phyloP scores from a whole-genome alignment of 345 rosid genomes.

The Hypericum androsaemum region DNA sequence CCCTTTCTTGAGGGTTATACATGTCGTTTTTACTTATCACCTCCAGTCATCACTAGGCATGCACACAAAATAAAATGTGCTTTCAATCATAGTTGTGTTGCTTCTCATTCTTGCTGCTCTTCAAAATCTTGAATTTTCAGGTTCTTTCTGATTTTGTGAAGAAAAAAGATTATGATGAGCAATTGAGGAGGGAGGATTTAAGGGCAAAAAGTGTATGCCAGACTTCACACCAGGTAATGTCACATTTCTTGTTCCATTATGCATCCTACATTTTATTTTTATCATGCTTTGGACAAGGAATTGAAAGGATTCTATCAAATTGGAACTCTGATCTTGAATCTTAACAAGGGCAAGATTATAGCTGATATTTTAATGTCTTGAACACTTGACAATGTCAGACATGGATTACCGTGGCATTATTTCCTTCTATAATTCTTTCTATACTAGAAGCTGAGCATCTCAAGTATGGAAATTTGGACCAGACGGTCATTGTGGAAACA shows the following conservation, averaged over 20 bases:
- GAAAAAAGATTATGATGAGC: slow-evolving; percentile 92
- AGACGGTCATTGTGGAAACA: too few species aligned
- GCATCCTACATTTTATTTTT: background rate
- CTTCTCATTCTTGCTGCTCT: slow-evolving; percentile 10
- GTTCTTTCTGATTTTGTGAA: slow-evolving; percentile 80
- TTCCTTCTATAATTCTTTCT: too few species aligned
- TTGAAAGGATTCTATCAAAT: too few species aligned
- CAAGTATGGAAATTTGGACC: too few species aligned
- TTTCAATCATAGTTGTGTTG: background rate
- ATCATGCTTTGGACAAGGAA: too few species aligned
- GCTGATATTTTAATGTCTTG: too few species aligned
- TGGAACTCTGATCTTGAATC: too few species aligned
- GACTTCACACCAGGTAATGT: slow-evolving; percentile 56
- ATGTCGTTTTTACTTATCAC: background rate
- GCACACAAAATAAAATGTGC: background rate
- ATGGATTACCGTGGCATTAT: too few species aligned
- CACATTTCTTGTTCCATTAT: slow-evolving; percentile 1
- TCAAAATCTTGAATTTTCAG: slow-evolving; percentile 26
- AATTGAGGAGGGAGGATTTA: slow-evolving; percentile 69
- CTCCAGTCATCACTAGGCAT: slow-evolving; percentile 1
- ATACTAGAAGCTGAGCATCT: too few species aligned
- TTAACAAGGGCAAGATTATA: too few species aligned
- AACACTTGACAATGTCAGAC: too few species aligned
- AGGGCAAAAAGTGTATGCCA: slow-evolving; percentile 66
- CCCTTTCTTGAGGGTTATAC: slow-evolving; percentile 1